These are phyloP conservation scores for Mangifera indica DNA, from an alignment of 345 rosid genomes.

Conservation along the genomic window DNA sequence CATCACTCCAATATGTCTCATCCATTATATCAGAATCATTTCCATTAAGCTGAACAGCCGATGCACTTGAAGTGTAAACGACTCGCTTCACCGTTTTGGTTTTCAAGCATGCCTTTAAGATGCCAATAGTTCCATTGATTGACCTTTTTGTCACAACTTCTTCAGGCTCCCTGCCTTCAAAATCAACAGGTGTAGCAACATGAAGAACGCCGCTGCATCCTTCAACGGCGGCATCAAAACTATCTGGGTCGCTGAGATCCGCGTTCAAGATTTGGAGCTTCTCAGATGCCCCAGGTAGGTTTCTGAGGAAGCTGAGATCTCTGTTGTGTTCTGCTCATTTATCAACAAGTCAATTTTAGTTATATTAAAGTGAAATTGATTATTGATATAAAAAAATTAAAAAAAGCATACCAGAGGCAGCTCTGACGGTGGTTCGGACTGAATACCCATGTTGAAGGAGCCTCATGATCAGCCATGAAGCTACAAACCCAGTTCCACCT, in stretches of 20 bases:
- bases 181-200: slow-evolving; percentile 54
- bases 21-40: neutral
- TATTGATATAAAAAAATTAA: too few relatives aligned
- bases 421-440: slow-evolving; percentile 51
- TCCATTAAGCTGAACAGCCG: slow-evolving; percentile 6
- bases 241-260: slow-evolving; percentile 47
- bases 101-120: slow-evolving; percentile 49
- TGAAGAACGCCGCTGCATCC: slow-evolving; percentile 64
- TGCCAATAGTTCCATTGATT: slow-evolving; percentile 47
- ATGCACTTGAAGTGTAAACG: slow-evolving; percentile 59
- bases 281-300: slow-evolving; percentile 51
- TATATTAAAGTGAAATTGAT: too few relatives aligned
- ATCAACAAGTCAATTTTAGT: too few relatives aligned
- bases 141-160: slow-evolving; percentile 45
- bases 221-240: slow-evolving; percentile 49
- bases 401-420: slow-evolving; percentile 27
- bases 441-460: slow-evolving; percentile 51
- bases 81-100: slow-evolving; percentile 56
- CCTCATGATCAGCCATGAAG: slow-evolving; percentile 58
- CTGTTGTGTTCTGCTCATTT: slow-evolving; percentile 38
- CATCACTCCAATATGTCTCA: slow-evolving; percentile 19
- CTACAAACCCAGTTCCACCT: slow-evolving; percentile 55
- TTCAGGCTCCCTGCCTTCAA: slow-evolving; percentile 39
- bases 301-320: slow-evolving; percentile 57
- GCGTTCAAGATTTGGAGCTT: slow-evolving; percentile 48